Evolutionary conservation across 2,329 filamentous ascomycete genomes (phyloP).

Genomic region (Fusarium tupiense): DNA sequence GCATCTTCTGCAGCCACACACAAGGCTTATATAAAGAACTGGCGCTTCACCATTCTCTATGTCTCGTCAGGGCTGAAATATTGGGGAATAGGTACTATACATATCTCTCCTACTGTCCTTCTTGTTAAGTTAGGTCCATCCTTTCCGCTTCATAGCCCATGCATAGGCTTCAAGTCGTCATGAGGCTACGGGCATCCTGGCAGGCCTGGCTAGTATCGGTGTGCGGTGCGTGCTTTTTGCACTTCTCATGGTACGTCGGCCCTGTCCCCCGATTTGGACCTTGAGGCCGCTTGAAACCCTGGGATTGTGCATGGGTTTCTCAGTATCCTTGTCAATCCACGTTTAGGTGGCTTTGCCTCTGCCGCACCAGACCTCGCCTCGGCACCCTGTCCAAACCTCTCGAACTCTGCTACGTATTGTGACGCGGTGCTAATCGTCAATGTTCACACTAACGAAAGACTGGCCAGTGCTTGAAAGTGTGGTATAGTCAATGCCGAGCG

Average conservation of each 20-base stretch:
- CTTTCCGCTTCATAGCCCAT: not conserved
- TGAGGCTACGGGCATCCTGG: conserved; percentile 33
- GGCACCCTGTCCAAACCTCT: conserved; percentile 22
- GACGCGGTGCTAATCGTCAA: conserved; percentile 31
- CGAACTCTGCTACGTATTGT: not conserved
- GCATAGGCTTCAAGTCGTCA: conserved; percentile 10
- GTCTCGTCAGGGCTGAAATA: conserved; percentile 11
- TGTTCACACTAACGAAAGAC: conserved; percentile 23
- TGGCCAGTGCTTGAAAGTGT: conserved; percentile 16
- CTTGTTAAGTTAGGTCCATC: not conserved
- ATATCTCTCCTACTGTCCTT: not conserved
- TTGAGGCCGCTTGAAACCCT: conserved; percentile 30
- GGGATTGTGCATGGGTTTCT: conserved; percentile 26
- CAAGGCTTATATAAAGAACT: conserved; percentile 24
- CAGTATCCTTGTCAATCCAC: conserved; percentile 31
- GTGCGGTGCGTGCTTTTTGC: conserved; percentile 35
- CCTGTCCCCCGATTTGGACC: conserved; percentile 37
- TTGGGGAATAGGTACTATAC: not conserved
- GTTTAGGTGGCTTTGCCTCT: conserved; percentile 27
- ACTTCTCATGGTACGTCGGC: conserved; percentile 26
- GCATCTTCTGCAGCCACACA: conserved; percentile 21
- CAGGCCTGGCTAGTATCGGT: conserved; percentile 27
- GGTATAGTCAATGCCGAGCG: conserved; percentile 14
- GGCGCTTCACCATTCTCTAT: conserved; percentile 12
- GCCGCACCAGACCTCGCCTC: conserved; percentile 34